These are phyloP conservation scores for Thraustochytrium striatum DNA, from an alignment of 352 stramenopile genomes.

Conservation along the genomic window DNA sequence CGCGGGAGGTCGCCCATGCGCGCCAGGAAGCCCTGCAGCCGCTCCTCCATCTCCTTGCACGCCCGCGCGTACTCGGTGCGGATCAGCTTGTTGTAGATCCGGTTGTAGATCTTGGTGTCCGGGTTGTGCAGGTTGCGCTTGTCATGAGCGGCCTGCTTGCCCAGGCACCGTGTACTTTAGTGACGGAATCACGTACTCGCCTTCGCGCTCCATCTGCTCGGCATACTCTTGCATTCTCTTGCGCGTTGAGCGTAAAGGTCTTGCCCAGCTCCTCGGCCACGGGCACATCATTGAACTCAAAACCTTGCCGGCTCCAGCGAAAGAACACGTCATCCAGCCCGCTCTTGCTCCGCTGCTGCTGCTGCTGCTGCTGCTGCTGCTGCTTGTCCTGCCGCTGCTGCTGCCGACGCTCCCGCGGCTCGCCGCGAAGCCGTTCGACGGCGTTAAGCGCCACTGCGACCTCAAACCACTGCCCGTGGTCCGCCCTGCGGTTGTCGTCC, in stretches of 20 bases:
- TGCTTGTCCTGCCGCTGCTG: too few relatives aligned
- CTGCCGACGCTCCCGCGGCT: too few relatives aligned
- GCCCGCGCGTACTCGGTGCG: background rate
- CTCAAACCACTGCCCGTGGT: slow-evolving; percentile 67
- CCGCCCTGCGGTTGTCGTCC: slow-evolving; percentile 62
- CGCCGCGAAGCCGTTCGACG: slow-evolving; percentile 71
- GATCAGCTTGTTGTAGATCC: slow-evolving; percentile 4
- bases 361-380: too few relatives aligned
- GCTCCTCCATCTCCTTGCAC: slow-evolving; percentile 3
- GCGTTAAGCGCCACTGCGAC: slow-evolving; percentile 68
- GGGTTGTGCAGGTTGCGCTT: slow-evolving; percentile 24
- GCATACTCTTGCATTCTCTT: slow-evolving; percentile 26
- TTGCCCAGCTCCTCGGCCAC: background rate
- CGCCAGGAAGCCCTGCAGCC: slow-evolving; percentile 2
- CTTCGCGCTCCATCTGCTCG: slow-evolving; percentile 21
- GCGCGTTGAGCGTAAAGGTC: slow-evolving; percentile 19
- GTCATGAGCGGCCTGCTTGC: slow-evolving; percentile 26
- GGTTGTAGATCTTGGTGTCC: slow-evolving; percentile 41
- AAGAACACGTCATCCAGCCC: slow-evolving; percentile 25
- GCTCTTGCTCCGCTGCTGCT: slow-evolving; percentile 6
- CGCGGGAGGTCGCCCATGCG: background rate
- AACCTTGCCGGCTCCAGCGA: slow-evolving; percentile 24
- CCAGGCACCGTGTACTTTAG: slow-evolving; percentile 34
- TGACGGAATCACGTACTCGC: slow-evolving; percentile 36
- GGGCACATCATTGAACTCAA: slow-evolving; percentile 44